Evolutionary conservation across 192 early-diverging fungal species (phyloP), one percentile per base, ranked within the genome.

Genomic region (Umbelopsis isabellina): DNA sequence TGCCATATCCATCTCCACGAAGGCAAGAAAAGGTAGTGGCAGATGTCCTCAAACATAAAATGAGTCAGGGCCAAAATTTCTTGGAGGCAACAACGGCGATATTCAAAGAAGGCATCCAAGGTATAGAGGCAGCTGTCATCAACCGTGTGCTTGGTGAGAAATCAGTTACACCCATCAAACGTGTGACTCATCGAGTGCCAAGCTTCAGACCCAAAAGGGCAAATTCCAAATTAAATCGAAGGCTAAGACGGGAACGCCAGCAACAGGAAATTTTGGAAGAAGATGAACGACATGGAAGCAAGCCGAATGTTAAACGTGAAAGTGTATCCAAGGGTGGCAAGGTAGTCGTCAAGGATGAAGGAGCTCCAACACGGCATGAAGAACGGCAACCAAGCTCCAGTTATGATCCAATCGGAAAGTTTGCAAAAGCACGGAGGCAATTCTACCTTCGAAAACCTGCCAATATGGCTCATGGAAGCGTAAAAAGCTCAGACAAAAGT

Each of bases 61-160:
- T 61, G 55, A 61, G 55, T 25, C 55, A 30, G 0, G 55, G 55
- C 4, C 30, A 35, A 16, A 35, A 8, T 12, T 61, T 61, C 8
- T 15, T 61, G 30, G 55, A 61, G 16, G 55, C 55, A 2, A 61
- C 55, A 11, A 30, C 27, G 27, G 12, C 16, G 13, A 61, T 61
- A 33, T 61, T 61, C 27, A 61, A 61, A 30, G 55, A 61, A 61
- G 55, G 55, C 30, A 61, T 61, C 9, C 55, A 61, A 35, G 55
- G 55, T 8, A 25, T 61, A 5, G 55, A 61, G 2, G 55, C 55
- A n/a, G 55, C 55, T 25, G 55, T 61, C 27, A 61, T 61, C 12
- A 61, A 61, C 27, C 10, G 55, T 0, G 55, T 61, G 7, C 33
- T 61, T 18, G 55, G 55, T 15, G 55, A 61, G 30, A 61, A 61